Conservation (phyloP, 768 basidiomycete species). For the Auricularia auricula-judae region DNA sequence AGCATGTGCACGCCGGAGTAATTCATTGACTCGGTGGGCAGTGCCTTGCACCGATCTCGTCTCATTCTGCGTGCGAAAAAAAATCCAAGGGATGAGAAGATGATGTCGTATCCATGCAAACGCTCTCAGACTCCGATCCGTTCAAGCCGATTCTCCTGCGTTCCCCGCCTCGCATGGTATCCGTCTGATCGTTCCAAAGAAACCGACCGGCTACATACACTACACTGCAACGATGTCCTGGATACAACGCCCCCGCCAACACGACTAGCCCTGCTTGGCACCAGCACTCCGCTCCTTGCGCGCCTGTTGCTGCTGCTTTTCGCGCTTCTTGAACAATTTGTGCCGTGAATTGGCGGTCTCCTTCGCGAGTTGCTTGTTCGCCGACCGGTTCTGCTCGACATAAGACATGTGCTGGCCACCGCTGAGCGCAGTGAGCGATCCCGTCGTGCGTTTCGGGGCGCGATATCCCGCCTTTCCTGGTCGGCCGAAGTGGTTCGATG, state of each 20-base stretch:
- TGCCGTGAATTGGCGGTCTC: constrained; percentile 12
- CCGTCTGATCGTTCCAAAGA: background rate
- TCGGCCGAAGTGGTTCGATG: constrained; percentile 12
- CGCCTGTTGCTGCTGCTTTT: constrained; percentile 11
- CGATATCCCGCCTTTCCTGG: constrained; percentile 44
- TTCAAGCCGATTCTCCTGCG: background rate
- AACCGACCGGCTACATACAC: background rate
- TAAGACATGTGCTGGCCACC: constrained; percentile 91
- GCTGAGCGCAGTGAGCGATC: constrained; percentile 72
- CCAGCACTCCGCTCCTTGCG: constrained; percentile 4
- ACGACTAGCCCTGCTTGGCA: background rate
- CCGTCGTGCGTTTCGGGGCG: constrained; percentile 63
- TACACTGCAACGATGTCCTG: background rate
- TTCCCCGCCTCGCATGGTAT: background rate
- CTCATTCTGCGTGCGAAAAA: no score
- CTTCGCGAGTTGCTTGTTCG: constrained; percentile 45
- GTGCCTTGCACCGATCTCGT: no score
- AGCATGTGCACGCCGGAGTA: no score
- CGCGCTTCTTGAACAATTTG: constrained; percentile 20
- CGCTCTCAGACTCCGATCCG: background rate
- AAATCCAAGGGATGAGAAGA: background rate
- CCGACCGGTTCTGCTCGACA: constrained; percentile 83
- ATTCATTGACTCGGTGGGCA: no score
- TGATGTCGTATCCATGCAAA: background rate
- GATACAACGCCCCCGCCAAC: background rate